Conservation (phyloP, 345 rosid genomes). For the Rhizophora apiculata region DNA sequence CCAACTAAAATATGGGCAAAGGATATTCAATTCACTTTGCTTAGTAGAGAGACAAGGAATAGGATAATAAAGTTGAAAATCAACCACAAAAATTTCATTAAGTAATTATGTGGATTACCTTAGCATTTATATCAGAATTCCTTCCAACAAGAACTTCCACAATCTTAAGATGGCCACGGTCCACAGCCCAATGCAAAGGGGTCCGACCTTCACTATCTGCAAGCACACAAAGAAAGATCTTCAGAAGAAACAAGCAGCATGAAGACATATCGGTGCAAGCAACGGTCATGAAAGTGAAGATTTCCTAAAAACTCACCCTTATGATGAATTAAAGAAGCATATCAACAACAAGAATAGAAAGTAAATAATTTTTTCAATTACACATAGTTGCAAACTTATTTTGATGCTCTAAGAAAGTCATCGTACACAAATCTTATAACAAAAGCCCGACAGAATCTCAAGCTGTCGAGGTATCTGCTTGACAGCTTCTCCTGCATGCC, state of each 20-base stretch:
- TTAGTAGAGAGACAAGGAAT: neutral
- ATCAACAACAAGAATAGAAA: neutral
- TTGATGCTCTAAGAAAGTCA: too few species aligned
- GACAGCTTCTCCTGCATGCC: too few species aligned
- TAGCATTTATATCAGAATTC: constrained; percentile 73
- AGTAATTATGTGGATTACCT: constrained; percentile 38
- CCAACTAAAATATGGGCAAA: too few species aligned
- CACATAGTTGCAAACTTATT: too few species aligned
- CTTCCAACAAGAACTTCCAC: constrained; percentile 53
- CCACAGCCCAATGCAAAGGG: constrained; percentile 96
- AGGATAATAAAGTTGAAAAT: neutral
- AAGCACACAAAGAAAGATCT: constrained; percentile 17
- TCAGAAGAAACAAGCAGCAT: neutral
- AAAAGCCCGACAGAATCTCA: too few species aligned
- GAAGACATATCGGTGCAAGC: too few species aligned
- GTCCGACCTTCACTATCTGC: constrained; percentile 91
- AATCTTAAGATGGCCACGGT: constrained; percentile 67
- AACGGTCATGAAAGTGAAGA: too few species aligned
- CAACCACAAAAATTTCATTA: neutral
- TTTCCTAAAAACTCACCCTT: neutral
- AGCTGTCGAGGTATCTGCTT: too few species aligned
- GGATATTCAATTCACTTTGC: neutral
- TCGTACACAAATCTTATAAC: too few species aligned
- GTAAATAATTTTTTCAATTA: neutral
- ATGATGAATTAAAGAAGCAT: neutral